phyloP scores from a whole-genome alignment of 2,329 filamentous ascomycete species.

The Fusarium multiceps region DNA sequence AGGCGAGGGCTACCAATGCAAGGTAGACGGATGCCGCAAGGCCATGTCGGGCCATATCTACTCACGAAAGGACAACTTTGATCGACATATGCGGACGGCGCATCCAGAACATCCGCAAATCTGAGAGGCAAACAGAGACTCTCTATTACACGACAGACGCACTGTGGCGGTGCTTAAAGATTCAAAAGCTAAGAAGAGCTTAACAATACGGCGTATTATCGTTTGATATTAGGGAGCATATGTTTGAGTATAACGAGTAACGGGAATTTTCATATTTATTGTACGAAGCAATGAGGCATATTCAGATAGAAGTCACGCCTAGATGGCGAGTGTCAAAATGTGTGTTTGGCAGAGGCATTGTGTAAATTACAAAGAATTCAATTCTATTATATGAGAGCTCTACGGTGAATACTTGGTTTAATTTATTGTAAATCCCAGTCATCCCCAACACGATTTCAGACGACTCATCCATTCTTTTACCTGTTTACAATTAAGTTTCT shows the following conservation, averaged over 20 bases:
- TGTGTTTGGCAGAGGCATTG: not conserved
- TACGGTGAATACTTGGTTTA: not conserved
- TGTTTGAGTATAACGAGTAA: conserved; percentile 23
- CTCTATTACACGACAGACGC: conserved; percentile 34
- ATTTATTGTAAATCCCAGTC: not conserved
- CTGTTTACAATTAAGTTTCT: not conserved
- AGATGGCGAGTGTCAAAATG: conserved; percentile 2
- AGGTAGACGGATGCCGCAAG: conserved; percentile 45
- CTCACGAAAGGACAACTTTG: conserved; percentile 46
- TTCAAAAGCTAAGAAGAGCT: conserved; percentile 13
- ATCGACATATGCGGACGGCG: conserved; percentile 46
- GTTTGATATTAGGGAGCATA: conserved; percentile 12
- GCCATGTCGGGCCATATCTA: conserved; percentile 45
- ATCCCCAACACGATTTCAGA: not conserved
- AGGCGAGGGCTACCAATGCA: conserved; percentile 44
- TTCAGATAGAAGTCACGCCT: conserved; percentile 10
- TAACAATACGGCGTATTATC: conserved; percentile 18
- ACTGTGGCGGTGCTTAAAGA: conserved; percentile 7
- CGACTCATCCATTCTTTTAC: too few relatives aligned
- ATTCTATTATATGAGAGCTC: not conserved
- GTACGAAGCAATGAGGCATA: conserved; percentile 17
- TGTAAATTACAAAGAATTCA: conserved; percentile 3
- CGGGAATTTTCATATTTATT: conserved; percentile 6
- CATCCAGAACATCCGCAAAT: conserved; percentile 42
- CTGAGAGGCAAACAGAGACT: conserved; percentile 39